phyloP scores from a whole-genome alignment of 2,329 filamentous ascomycete genomes.

The Aureobasidium mangrovei region DNA sequence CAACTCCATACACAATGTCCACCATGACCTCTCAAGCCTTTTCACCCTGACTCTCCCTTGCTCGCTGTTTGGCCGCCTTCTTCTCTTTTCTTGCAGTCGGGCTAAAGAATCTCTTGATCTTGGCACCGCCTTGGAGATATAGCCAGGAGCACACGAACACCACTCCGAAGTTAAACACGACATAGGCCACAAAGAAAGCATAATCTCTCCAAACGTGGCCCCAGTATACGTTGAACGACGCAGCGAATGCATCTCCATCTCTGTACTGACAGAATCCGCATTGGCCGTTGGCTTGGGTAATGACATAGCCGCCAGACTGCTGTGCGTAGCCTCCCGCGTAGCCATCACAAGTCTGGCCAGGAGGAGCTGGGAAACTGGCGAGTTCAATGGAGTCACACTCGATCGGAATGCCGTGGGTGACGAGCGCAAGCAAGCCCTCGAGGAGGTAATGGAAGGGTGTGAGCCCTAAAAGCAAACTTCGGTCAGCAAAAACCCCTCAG shows the following conservation, averaged over 20 bases:
- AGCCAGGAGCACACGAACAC: conserved; percentile 49
- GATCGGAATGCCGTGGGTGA: conserved; percentile 36
- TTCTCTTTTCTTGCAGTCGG: conserved; percentile 27
- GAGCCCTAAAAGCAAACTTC: conserved; percentile 32
- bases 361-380: conserved; percentile 27
- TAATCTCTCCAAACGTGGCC: conserved; percentile 54
- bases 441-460: conserved; percentile 58
- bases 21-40: neutral
- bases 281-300: conserved; percentile 40
- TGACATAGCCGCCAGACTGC: conserved; percentile 31
- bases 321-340: conserved; percentile 35
- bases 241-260: conserved; percentile 39
- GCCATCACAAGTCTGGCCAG: conserved; percentile 28
- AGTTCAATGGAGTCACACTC: conserved; percentile 36
- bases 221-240: conserved; percentile 33
- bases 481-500: neutral
- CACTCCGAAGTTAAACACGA: conserved; percentile 52
- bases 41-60: neutral
- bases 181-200: conserved; percentile 49
- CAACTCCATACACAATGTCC: neutral
- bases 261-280: conserved; percentile 41
- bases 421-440: conserved; percentile 26
- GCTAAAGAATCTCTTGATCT: conserved; percentile 29
- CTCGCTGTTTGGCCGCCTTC: conserved; percentile 24
- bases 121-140: conserved; percentile 38